Conservation (phyloP, 805 yeast species). For the Candida arabinofermentans region DNA sequence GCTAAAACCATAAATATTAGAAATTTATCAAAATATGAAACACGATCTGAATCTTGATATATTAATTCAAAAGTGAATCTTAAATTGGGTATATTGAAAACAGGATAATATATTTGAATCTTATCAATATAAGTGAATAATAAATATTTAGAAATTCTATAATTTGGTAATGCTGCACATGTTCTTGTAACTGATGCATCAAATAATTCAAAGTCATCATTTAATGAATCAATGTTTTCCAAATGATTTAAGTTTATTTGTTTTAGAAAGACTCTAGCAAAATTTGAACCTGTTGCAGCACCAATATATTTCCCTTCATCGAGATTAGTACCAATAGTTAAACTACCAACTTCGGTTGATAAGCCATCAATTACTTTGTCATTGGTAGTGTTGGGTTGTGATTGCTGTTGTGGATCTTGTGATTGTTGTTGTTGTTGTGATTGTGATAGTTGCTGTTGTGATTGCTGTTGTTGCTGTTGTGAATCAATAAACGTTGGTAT, state of each 20-base stretch:
- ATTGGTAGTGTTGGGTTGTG: too few relatives aligned
- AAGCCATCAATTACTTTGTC: conserved; percentile 21
- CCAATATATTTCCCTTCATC: conserved; percentile 22
- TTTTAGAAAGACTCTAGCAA: conserved; percentile 19
- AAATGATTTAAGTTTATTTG: conserved; percentile 18
- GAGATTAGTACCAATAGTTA: conserved; percentile 12
- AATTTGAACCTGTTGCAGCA: conserved; percentile 27
- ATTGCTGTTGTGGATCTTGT: too few relatives aligned
- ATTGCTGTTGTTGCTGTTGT: background rate
- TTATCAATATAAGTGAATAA: conserved; percentile 16
- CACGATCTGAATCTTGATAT: conserved; percentile 10
- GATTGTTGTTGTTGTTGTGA: conserved; percentile 1
- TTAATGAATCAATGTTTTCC: conserved; percentile 4
- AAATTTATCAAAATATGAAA: conserved; percentile 20
- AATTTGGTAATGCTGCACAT: conserved; percentile 21
- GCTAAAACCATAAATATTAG: conserved; percentile 21
- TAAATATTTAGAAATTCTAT: conserved; percentile 10
- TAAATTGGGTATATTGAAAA: conserved; percentile 13
- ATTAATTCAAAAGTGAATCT: conserved; percentile 7
- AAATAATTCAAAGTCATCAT: conserved; percentile 12
- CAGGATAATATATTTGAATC: conserved; percentile 19
- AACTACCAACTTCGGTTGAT: conserved; percentile 24
- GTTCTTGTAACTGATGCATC: conserved; percentile 17
- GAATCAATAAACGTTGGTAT: background rate
- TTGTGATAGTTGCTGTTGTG: background rate